Evolutionary conservation across 257 asterid genomes (phyloP), one percentile per base, ranked within the genome.

Genomic region (Solanum tarapatanum): DNA sequence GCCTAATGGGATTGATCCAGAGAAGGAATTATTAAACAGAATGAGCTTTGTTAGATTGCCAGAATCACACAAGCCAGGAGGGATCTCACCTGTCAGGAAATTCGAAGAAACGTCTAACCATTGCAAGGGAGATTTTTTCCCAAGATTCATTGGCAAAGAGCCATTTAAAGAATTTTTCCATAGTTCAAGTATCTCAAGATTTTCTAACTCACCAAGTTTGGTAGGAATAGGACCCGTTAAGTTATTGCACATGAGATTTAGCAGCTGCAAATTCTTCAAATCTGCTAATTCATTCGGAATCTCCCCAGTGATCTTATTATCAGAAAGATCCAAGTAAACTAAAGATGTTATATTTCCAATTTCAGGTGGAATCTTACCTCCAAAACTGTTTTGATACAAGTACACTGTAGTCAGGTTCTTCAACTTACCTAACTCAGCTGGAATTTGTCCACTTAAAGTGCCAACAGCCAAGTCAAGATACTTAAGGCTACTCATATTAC

Each of bases 71-170:
- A 95, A 58, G 33, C 94, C 92, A 70, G 91, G 82, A 11, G 98
- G 98, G 75, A 95, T 90, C 88, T 93, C 93, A 64, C 97, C 98
- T 4, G 93, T 87, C 28, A 95, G 60, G 32, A 85, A 85, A 77
- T 95, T 95, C n/a, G 98, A 89, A 3, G 98, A 95, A 23, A 94
- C 97, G 60, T 95, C 98, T 64, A 95, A 66, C 97, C 95, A 90
- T 77, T 89, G 91, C 87, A 94, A 86, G 16, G 96, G 93, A 55
- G 95, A 91, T 64, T 88, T 90, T 76, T 35, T 88, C 11, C 98
- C 98, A 2, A 95, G 94, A 84, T 88, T 92, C 77, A 3, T n/a
- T 0, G 98, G 98, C 90, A 95, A 83, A 26, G 86, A 48, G 3
- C 98, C 98, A 1, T 87, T 91, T 58, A 95, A 83, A 8, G 92